Evolutionary conservation across 1,284 basidiomycete genomes (phyloP), one percentile per base, ranked within the genome.

Genomic region (Cutaneotrichosporon sp.): DNA sequence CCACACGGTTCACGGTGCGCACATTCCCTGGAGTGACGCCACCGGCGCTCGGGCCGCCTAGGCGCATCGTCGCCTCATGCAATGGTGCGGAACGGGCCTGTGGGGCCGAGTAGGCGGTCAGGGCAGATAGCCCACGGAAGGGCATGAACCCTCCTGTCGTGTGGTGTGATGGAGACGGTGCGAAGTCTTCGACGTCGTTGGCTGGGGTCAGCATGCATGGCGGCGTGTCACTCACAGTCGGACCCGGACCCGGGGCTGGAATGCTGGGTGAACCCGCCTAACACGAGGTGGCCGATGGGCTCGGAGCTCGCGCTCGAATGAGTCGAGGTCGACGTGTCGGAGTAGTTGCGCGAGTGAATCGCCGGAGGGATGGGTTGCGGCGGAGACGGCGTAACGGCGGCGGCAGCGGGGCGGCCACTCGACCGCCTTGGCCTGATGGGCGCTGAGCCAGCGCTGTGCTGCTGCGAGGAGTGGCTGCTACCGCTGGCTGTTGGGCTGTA

Each of bases 1-100:
- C 54, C 9, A 55, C 42, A 42, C 42, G 42, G 27, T 55, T 55
- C 9, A 55, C 27, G 14, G 25, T 45, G 54, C 54, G 54, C 38
- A 55, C 42, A 20, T 55, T 43, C 22, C 38, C 54, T 13, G 11
- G 25, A 14, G 47, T 29, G 24, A 50, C 47, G 27, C 47, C 25
- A 29, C 47, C 7, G 14, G 31, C 25, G 47, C 47, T 50, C 47
- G 47, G 25, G 47, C 47, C 47, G 4, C 27, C 27, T n/a, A 50
- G 18, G 38, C 38, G 13, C 45, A 47, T 24, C 13, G 22, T 16
- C 4, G 45, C 22, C 10, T 24, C 20, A 47, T 47, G 45, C 22
- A 47, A 47, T 27, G 45, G 22, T 10, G 45, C 24, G 45, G 45
- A 24, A 8, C 25, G 45, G 16, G 45, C 11, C 45, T 27, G 20